Evolutionary conservation across 345 rosid species (phyloP).

Genomic region (Lumnitzera racemosa): DNA sequence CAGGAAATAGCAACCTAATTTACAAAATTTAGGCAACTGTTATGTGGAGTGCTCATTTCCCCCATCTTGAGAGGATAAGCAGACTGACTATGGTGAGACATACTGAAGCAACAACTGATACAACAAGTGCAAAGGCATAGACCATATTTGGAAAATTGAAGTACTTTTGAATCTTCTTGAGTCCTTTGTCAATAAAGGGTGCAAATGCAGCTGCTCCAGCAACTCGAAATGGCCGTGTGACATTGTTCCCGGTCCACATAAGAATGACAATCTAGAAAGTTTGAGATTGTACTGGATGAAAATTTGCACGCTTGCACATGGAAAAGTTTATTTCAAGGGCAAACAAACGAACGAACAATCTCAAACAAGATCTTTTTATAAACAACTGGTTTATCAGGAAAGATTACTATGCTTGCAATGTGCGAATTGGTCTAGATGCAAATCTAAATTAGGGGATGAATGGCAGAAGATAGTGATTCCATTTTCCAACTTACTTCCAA

Average conservation of each 20-base stretch:
- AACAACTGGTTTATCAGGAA: neutral
- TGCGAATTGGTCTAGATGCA: too few relatives aligned
- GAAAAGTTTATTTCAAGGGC: too few relatives aligned
- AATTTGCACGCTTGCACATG: neutral
- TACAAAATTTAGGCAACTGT: neutral
- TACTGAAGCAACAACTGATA: constrained; percentile 17
- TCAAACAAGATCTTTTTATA: neutral
- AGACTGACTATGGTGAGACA: constrained; percentile 19
- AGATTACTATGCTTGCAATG: too few relatives aligned
- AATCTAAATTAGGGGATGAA: too few relatives aligned
- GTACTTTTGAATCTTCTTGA: constrained; percentile 27
- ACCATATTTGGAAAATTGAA: constrained; percentile 20
- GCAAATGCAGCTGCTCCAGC: constrained; percentile 37
- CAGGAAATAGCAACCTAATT: neutral
- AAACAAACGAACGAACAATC: neutral
- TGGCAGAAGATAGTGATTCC: too few relatives aligned
- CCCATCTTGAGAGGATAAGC: constrained; percentile 33
- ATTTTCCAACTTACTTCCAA: too few relatives aligned
- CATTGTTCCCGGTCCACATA: constrained; percentile 38
- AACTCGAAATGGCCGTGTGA: constrained; percentile 34
- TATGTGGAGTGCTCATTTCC: constrained; percentile 10
- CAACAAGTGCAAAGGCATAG: constrained; percentile 30
- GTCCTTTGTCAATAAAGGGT: constrained; percentile 24
- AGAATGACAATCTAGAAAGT: constrained; percentile 27
- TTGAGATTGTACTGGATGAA: neutral